Evolutionary conservation across 163 green algal genomes (phyloP).

Genomic region (Chloroidium sp.): DNA sequence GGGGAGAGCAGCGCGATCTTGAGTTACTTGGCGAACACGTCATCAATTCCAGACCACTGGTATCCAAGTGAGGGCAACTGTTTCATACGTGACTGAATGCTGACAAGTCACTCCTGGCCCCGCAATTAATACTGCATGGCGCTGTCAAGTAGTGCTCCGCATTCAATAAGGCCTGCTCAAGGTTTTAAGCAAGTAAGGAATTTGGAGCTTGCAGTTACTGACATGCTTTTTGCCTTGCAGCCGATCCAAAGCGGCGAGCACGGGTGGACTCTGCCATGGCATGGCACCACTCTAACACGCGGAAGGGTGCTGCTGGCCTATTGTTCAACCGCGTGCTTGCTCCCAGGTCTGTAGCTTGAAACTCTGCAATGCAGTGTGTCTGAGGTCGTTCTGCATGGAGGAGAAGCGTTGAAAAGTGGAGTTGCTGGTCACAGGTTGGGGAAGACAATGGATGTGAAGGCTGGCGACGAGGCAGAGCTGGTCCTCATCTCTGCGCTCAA

Average conservation of each 20-base stretch:
- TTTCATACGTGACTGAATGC: neutral
- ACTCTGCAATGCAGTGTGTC: no score
- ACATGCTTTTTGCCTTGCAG: conserved; percentile 1
- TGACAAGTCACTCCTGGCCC: neutral
- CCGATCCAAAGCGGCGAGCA: conserved; percentile 2
- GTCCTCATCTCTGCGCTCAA: no score
- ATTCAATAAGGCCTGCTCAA: neutral
- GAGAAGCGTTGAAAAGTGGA: no score
- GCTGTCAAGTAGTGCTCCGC: neutral
- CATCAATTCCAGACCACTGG: conserved; percentile 11
- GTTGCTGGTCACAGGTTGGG: no score
- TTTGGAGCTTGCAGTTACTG: neutral
- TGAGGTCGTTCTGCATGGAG: no score
- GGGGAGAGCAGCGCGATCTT: conserved; percentile 18
- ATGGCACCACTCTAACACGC: conserved; percentile 6
- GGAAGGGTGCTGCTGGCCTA: neutral
- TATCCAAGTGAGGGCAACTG: conserved; percentile 10
- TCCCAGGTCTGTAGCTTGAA: no score
- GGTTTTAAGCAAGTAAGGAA: neutral
- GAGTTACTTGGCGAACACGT: conserved; percentile 10
- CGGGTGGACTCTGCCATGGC: conserved; percentile 19
- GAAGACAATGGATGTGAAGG: no score
- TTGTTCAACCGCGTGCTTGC: no score
- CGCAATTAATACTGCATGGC: neutral
- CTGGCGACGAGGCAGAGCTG: no score